phyloP scores from a whole-genome alignment of 75 land plant species.

The Chamaecyparis obtusa region DNA sequence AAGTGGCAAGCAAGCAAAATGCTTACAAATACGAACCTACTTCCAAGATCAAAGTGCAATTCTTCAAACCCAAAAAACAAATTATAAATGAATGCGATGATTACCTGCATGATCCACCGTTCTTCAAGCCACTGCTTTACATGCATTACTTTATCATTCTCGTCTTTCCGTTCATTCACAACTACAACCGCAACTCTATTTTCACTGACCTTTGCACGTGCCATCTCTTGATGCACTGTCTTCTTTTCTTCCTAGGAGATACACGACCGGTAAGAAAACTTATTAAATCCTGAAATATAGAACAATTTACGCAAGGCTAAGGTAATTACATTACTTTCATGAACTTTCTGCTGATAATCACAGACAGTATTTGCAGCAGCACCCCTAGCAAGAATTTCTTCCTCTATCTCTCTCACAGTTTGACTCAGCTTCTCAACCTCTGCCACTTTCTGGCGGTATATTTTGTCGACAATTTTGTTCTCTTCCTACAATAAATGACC shows the following conservation, averaged over 20 bases:
- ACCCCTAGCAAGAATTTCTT: conserved; percentile 94
- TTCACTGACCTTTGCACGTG: conserved; percentile 86
- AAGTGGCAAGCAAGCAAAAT: neutral
- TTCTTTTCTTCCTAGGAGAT: conserved; percentile 72
- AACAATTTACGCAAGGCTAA: neutral
- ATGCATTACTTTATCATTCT: conserved; percentile 96
- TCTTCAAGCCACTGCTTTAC: conserved; percentile 97
- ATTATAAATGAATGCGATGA: neutral
- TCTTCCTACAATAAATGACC: conserved; percentile 66
- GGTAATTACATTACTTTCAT: conserved; percentile 6
- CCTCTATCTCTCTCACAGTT: conserved; percentile 89
- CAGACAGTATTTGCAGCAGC: conserved; percentile 96
- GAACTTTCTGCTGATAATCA: conserved; percentile 88
- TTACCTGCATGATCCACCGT: conserved; percentile 80
- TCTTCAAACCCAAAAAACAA: neutral
- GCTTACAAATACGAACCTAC: neutral
- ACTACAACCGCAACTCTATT: conserved; percentile 81
- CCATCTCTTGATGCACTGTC: conserved; percentile 86
- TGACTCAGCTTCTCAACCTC: conserved; percentile 96
- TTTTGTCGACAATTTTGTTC: conserved; percentile 88
- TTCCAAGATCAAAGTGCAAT: neutral
- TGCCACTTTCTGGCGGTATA: conserved; percentile 94
- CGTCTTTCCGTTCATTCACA: conserved; percentile 95
- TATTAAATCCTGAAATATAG: neutral
- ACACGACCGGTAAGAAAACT: neutral